phyloP scores from a whole-genome alignment of 192 early-diverging fungal genomes.

The Coemansia sp. region DNA sequence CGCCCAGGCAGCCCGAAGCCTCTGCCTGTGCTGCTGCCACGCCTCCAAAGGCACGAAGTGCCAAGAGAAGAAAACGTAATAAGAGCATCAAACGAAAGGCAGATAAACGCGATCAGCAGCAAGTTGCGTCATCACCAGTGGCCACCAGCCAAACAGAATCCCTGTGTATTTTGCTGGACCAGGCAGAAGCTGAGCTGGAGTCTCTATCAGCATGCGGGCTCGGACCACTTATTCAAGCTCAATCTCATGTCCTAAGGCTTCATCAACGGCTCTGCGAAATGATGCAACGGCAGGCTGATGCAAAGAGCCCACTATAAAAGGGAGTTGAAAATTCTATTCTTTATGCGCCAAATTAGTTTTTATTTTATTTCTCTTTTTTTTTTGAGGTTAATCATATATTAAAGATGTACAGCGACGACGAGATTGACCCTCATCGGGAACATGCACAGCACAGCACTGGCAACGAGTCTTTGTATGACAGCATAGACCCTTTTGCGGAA shows the following conservation, averaged over 20 bases:
- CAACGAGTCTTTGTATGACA: conserved; percentile 20
- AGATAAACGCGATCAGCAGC: no score
- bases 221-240: conserved; percentile 6
- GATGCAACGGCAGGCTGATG: conserved; percentile 1
- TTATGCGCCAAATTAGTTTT: conserved; percentile 2
- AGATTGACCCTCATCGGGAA: conserved; percentile 45
- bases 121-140: no score
- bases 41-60: no score
- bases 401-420: conserved; percentile 31
- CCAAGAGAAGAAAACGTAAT: neutral
- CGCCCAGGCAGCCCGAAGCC: neutral
- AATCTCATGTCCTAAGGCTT: conserved; percentile 21
- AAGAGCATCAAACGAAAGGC: conserved; percentile 4
- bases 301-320: neutral
- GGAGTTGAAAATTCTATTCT: neutral
- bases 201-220: neutral
- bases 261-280: conserved; percentile 28
- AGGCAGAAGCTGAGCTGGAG: conserved; percentile 18
- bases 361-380: conserved; percentile 15
- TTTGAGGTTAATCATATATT: neutral
- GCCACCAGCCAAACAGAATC: no score
- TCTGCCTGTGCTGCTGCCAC: neutral
- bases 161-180: conserved; percentile 6
- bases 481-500: conserved; percentile 36
- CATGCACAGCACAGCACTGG: conserved; percentile 1